phyloP scores from a whole-genome alignment of 169 alveolate genomes.

The Eimeria necatrix region DNA sequence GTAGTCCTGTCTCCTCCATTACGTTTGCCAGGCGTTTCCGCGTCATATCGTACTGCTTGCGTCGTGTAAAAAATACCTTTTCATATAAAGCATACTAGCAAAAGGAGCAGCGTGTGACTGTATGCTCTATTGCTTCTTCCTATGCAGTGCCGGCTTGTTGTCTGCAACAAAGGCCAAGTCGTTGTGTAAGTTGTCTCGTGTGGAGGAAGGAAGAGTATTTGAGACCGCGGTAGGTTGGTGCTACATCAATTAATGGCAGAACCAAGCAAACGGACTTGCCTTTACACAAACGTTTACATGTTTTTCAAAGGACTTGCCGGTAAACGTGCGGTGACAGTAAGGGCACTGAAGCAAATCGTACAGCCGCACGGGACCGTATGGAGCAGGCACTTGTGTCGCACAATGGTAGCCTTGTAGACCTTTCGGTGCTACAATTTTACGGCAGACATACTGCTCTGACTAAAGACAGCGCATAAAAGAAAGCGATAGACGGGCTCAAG shows the following conservation, averaged over 20 bases:
- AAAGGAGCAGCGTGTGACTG: neutral
- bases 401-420: no score
- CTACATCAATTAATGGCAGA: no score
- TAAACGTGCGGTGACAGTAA: constrained; percentile 78
- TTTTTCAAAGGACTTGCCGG: constrained; percentile 75
- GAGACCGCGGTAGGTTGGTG: no score
- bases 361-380: neutral
- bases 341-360: constrained; percentile 73
- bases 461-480: neutral
- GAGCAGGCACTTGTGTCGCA: neutral
- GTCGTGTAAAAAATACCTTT: constrained; percentile 73
- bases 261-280: constrained; percentile 11
- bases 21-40: constrained; percentile 68
- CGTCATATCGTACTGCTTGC: constrained; percentile 78
- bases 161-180: neutral
- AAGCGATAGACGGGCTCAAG: no score
- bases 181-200: neutral
- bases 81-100: neutral
- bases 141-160: neutral
- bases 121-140: neutral
- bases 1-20: constrained; percentile 62
- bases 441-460: neutral
- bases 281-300: constrained; percentile 77
- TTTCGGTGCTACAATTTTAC: no score
- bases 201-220: neutral